Evolutionary conservation across 2,329 filamentous ascomycete genomes (phyloP), one percentile per base, ranked within the genome.

Genomic region (Chaetothyriales sp.): DNA sequence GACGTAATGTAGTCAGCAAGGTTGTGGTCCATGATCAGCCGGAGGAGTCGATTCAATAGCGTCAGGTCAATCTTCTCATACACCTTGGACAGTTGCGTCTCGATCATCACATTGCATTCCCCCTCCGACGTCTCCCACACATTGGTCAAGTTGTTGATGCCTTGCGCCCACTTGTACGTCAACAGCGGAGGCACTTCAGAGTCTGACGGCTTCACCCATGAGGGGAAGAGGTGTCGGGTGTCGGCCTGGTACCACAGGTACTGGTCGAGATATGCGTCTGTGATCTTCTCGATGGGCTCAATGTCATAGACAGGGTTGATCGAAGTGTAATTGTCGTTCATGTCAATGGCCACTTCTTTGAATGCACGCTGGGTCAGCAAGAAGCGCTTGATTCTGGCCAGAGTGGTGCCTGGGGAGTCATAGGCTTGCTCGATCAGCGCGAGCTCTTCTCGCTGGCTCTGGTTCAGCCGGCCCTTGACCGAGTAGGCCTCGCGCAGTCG

Each of bases 221-320:
- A 85, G 2, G 92, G 92, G 75, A 98, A 98, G 44, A 98, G 75
- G 65, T 96, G 89, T 49, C 92, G 82, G 67, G 96, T 90, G 62
- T 98, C 92, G 43, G 93, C 92, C 68, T 98, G 92, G 64, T 98
- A 98, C 92, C 93, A 98, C 8, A 98, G 76, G 62, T 98, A 98
- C 64, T 98, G 93, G 62, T 98, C 92, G 47, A 98, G 79, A 62
- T 98, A 98, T 2, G 92, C 93, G 68, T 98, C 92, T 42, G 90
- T 98, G 60, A 98, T 98, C 73, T 98, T 98, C 73, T 98, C 92
- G 53, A 98, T 95, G 0, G 92, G 92, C 69, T 98, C 93, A 53
- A 98, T 92, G 59, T 98, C 92, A 64, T 98, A 98, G 1, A 98
- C 92, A 0, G 92, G 93, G 64, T 98, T 98, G 73, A 98, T 98